Base-by-base conservation (phyloP, 139 green algal species). In the Chlorella sp. region DNA sequence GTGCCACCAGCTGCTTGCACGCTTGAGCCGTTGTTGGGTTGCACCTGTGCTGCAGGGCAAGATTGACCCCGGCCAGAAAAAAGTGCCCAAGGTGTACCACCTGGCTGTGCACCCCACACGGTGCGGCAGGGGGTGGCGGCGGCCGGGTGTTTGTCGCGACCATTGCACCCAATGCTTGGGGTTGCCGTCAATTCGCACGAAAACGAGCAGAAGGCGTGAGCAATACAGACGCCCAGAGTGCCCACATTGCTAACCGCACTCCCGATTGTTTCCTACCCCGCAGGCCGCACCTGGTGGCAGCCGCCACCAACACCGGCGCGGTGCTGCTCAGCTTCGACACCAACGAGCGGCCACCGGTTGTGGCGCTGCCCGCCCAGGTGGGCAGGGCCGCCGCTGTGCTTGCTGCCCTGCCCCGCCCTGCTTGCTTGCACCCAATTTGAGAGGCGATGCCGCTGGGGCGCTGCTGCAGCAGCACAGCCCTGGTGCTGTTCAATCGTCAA, bases 11-110 rank as follows among this genome's bases (percentile, higher is more conserved):
- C n/a, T n/a, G n/a, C n/a, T n/a, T n/a, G n/a, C n/a, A n/a, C n/a
- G n/a, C n/a, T n/a, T n/a, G n/a, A n/a, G n/a, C n/a, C n/a, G n/a
- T n/a, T n/a, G n/a, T 24, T 60, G 13, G 11, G 13, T 60, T 60
- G 51, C 16, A 26, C 13, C 51, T 60, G 7, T 11, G 7, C 8
- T 54, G 51, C 51, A 60, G 77, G 69, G 69, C 2, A 77, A 87
- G 41, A 76, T 92, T 11, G 90, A 91, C 19, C 44, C 79, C 0
- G 88, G 87, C 24, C 26, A 62, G 28, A 94, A 94, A 76, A 94
- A 94, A 73, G 74, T 85, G 51, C 87, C 91, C 38, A 94, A 94
- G 56, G 74, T 94, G 32, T 94, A 94, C 78, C 73, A 79, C 34
- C 62, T 93, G 32, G 89, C 84, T 9, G 85, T 90, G 28, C 91